Evolutionary conservation across 2,329 filamentous ascomycete species (phyloP).

Genomic region (Aspergillus amoenus): DNA sequence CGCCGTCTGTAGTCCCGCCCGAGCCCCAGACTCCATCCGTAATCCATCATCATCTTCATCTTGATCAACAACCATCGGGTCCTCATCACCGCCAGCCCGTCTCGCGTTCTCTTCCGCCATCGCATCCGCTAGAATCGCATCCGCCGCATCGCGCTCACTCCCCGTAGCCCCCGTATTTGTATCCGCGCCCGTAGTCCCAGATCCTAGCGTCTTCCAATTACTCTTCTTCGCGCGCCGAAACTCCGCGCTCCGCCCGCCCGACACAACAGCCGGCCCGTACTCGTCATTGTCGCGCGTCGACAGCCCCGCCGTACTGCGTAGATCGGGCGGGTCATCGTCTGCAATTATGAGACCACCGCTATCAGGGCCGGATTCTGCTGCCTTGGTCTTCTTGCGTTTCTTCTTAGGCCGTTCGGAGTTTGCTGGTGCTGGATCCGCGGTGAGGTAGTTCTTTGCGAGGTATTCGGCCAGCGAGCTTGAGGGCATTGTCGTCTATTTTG

Average conservation of each 20-base stretch:
- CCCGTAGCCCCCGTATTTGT: constrained; percentile 27
- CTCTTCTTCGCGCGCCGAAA: constrained; percentile 77
- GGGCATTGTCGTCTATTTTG: constrained; percentile 47
- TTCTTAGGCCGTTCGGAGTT: constrained; percentile 52
- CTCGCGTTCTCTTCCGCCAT: constrained; percentile 64
- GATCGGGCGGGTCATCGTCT: constrained; percentile 41
- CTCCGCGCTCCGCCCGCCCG: constrained; percentile 35
- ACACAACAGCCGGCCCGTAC: constrained; percentile 33
- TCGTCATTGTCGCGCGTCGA: constrained; percentile 34
- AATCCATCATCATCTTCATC: constrained; percentile 38
- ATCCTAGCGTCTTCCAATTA: constrained; percentile 68
- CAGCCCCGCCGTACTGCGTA: constrained; percentile 29
- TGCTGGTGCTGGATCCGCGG: constrained; percentile 52
- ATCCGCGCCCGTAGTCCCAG: not conserved
- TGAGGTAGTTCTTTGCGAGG: constrained; percentile 88
- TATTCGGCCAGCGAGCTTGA: constrained; percentile 68
- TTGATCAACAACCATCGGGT: constrained; percentile 44
- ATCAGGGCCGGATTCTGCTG: constrained; percentile 41
- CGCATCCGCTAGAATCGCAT: constrained; percentile 73
- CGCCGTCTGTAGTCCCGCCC: constrained; percentile 83
- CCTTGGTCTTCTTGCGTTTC: constrained; percentile 56
- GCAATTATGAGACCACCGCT: constrained; percentile 40
- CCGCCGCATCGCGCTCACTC: constrained; percentile 64
- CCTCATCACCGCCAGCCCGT: constrained; percentile 52
- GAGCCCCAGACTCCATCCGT: constrained; percentile 85